Conservation (phyloP, 495 filamentous ascomycete genomes). For the Penicillium flavigenum region DNA sequence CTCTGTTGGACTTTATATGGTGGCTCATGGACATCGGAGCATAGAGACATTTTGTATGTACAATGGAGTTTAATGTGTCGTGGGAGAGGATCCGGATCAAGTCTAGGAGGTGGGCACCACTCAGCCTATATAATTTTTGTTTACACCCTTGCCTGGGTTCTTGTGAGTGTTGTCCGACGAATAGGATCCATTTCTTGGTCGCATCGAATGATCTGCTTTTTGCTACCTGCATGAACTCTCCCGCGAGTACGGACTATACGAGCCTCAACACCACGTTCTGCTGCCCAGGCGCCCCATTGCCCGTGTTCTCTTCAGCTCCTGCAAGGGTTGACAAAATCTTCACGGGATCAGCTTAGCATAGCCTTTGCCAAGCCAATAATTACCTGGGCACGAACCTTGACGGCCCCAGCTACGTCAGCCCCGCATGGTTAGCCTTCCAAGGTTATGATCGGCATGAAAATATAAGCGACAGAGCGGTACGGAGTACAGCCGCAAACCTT, state of each 20-base stretch:
- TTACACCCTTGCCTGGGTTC: background rate
- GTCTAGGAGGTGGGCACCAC: background rate
- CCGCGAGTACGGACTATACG: background rate
- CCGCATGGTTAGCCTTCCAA: background rate
- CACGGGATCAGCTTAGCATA: background rate
- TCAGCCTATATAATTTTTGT: background rate
- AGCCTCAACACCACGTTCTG: background rate
- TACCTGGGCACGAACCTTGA: background rate
- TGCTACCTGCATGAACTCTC: background rate
- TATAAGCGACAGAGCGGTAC: background rate
- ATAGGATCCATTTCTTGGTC: background rate
- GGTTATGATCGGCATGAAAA: background rate
- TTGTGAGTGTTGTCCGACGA: background rate
- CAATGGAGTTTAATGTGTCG: background rate
- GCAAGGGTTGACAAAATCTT: background rate
- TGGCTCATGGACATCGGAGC: background rate
- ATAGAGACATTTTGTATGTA: background rate
- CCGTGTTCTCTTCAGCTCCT: slow-evolving; percentile 5
- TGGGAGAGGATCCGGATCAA: background rate
- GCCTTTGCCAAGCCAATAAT: background rate
- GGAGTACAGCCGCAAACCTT: no score
- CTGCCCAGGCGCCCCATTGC: background rate
- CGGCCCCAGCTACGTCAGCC: background rate
- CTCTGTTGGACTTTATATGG: background rate
- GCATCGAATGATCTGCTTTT: background rate